Evolutionary conservation across 2,329 filamentous ascomycete species (phyloP).

Genomic region (Phoma sp.): DNA sequence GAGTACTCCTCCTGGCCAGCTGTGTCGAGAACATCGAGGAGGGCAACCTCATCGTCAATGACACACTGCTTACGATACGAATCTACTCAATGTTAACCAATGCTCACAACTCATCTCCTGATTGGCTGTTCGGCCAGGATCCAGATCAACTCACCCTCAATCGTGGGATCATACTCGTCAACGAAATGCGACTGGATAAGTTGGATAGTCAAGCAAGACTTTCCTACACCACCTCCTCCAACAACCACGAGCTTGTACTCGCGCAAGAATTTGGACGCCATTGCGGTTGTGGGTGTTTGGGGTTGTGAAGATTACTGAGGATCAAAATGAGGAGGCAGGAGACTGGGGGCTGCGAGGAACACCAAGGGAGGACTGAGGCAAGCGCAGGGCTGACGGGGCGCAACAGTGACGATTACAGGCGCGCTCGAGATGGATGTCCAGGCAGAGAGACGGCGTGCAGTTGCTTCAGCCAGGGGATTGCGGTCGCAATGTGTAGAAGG

Average conservation of each 20-base stretch:
- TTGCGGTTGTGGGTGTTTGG: constrained; percentile 24
- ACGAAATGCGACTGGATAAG: constrained; percentile 86
- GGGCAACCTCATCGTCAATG: constrained; percentile 96
- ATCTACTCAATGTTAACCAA: constrained; percentile 63
- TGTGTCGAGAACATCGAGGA: constrained; percentile 97
- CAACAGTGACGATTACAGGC: constrained; percentile 28
- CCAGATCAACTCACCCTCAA: constrained; percentile 75
- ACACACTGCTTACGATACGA: constrained; percentile 99
- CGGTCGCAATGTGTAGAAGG: constrained; percentile 12
- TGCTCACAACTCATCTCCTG: not conserved
- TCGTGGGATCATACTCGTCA: constrained; percentile 98
- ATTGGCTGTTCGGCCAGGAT: not conserved
- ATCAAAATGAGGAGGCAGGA: constrained; percentile 18
- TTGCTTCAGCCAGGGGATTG: constrained; percentile 14
- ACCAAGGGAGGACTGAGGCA: constrained; percentile 27
- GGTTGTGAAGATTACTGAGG: constrained; percentile 18
- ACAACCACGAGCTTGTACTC: constrained; percentile 79
- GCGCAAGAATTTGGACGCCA: constrained; percentile 56
- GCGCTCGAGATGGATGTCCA: constrained; percentile 11
- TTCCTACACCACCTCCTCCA: constrained; percentile 96
- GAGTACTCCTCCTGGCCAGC: constrained; percentile 99
- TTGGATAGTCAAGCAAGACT: constrained; percentile 98
- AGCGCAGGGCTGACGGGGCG: constrained; percentile 7
- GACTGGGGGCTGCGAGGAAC: not conserved
- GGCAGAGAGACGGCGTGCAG: constrained; percentile 7